phyloP scores from a whole-genome alignment of 306 rosid species.

The Quercus dentata region DNA sequence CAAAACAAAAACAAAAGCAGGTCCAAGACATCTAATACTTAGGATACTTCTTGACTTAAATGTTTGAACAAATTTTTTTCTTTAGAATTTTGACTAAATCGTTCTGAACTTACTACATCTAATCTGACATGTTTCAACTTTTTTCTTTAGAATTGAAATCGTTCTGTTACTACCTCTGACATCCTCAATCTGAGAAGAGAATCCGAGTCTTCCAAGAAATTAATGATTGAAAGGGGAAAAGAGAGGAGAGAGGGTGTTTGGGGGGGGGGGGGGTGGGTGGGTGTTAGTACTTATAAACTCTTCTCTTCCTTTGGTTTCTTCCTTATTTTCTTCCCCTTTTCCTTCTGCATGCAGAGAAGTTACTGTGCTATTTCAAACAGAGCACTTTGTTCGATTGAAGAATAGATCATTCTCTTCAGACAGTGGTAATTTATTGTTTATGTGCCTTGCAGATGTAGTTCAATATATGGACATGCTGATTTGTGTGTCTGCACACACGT shows the following conservation, averaged over 20 bases:
- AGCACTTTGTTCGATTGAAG: constrained; percentile 34
- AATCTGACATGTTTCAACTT: too few relatives aligned
- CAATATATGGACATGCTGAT: constrained; percentile 3
- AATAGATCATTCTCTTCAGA: constrained; percentile 72
- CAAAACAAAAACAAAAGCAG: too few relatives aligned
- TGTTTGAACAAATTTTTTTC: too few relatives aligned
- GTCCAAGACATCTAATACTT: not conserved
- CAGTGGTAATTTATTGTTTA: constrained; percentile 36
- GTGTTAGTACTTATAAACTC: not conserved
- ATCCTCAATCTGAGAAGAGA: not conserved
- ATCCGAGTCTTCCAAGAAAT: not conserved
- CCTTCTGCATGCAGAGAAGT: constrained; percentile 44
- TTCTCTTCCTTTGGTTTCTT: not conserved
- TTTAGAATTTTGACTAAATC: not conserved
- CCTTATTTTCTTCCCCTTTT: not conserved
- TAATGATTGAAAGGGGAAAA: not conserved
- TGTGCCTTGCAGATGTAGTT: not conserved
- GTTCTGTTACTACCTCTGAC: not conserved
- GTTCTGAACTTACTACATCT: not conserved
- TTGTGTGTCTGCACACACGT: not conserved
- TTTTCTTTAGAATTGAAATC: not conserved
- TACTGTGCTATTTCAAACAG: constrained; percentile 16
- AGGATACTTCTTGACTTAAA: not conserved
- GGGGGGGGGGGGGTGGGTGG: too few relatives aligned
- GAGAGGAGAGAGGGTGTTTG: too few relatives aligned